Base-by-base conservation (phyloP, 306 rosid species). In the Alnus rubra region DNA sequence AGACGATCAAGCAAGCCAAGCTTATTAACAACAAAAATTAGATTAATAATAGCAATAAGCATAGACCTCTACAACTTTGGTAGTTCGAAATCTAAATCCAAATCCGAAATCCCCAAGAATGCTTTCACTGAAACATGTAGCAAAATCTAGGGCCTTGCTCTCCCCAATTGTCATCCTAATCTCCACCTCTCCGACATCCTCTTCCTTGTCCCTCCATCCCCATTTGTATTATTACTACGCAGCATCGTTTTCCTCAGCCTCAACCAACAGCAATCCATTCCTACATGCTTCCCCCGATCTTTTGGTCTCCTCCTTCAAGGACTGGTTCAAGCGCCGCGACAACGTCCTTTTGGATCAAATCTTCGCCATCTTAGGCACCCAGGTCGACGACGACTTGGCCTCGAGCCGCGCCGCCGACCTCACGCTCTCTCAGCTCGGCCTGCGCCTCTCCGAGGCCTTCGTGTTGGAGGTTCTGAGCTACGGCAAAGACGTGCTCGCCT, bases 391-490 rank as follows among this genome's bases (percentile, higher is more conserved):
- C 58, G 86, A 78, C 64, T 13, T 71, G 69, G 19, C 85, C 28
- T 62, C 64, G 35, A 28, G 58, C 42, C 55, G 16, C 33, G 45
- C 77, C 73, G 65, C 80, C 44, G 91, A 89, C 77, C 52, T 71
- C 71, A 81, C 86, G 0, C 95, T 94, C 52, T 64, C 91, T 45
- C 74, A 83, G 1, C 84, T 94, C 50, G 80, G 82, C 7, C 84
- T 89, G n/a, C 88, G 85, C 0, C 89, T 92, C 37, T 5, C 68
- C 5, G 93, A 92, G 69, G 0, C 47, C 15, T 84, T 94, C 47
- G 95, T 92, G 48, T 64, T 94, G 82, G 83, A 77, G 15, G 97
- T 91, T 10, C 92, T 94, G 30, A 71, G 74, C 13, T 77, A 84
- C 79, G 84, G 87, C 47, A 70, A 71, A 48, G 87, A 87, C 12